Base-by-base conservation (phyloP, 345 rosid genomes). In the Pseudoturritis turrita region DNA sequence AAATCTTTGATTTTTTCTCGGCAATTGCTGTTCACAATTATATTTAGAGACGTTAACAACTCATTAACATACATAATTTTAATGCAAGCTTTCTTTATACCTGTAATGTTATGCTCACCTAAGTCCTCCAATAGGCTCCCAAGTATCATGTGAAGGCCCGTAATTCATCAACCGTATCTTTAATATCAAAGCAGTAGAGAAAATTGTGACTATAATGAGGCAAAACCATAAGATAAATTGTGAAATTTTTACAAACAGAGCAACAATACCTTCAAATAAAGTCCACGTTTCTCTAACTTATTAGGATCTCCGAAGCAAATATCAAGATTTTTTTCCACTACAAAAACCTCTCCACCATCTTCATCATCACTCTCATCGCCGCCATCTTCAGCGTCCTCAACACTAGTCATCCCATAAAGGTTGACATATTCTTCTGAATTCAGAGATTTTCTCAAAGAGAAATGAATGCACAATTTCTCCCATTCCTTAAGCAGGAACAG, bases 151-250 rank as follows among this genome's bases (percentile, higher is more conserved):
- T 9, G 69, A 75, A 6, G 86, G 77, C 5, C 82, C 84, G 57
- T 86, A 92, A 17, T 79, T 81, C 74, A 76, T 77, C 97, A 96
- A 87, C 4, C 80, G 78, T 9, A 89, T 90, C 97, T 91, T 60
- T 17, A 58, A 68, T n/a, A 18, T 26, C 52, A 51, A 45, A 66
- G 25, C 13, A 55, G 5, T 52, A 53, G 10, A 23, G 13, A 53
- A 23, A 12, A 35, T 15, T 53, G 35, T 29, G 40, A 44, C 33
- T 10, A 54, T 35, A 10, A 18, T 31, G 13, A 36, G 44, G 40
- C 12, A 12, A 36, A 57, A 25, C 36, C 51, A 57, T 29, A 13
- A 10, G 17, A 49, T 49, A 10, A 18, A 26, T 3, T 35, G 18
- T 57, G 36, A 33, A 40, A 59, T 12, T 29, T 29, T 51, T 39